Evolutionary conservation across 1,139 yeast genomes (phyloP), one percentile per base, ranked within the genome.

Genomic region (Magnusiomyces magnusii): DNA sequence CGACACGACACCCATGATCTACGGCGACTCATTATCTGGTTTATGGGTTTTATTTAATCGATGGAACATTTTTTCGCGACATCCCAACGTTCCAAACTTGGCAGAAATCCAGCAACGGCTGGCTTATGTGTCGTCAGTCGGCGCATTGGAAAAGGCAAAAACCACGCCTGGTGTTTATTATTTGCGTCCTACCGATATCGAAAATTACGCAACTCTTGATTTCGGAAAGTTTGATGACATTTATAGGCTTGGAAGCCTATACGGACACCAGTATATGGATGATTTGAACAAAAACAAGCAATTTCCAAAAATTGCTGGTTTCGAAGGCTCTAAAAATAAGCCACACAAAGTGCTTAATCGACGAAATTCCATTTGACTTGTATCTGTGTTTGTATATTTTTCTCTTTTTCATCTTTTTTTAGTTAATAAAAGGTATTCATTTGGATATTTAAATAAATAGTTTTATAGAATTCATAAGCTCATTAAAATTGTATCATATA

Each of bases 61-160:
- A 60, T 84, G 95, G 86, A 93, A 93, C 69, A 96, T 97, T 10
- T 92, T 92, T 68, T 88, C 96, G 0, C 78, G 77, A 41, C 87
- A 86, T 67, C 96, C 97, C 3, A 86, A 87, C 70, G 89, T 91
- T 7, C 99, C 99, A 2, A 88, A 87, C 61, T 84, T 93, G 87
- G 91, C 96, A 67, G 99, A 93, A 70, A 90, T 93, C 63, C 99
- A 93, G 75, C 81, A 90, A 75, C 79, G 99, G 60, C 76, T 93
- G 62, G 97, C 98, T 0, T 93, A 93, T 72, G 99, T 93, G 31
- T 89, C 97, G 0, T 88, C 96, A 62, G 99, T 93, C 0, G 88
- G 88, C 71, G 98, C 98, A 0, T 75, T 93, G 56, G 97, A 93
- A 68, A 78, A 81, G 59, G 97, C 97, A 1, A 93, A 93, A 69